phyloP scores from a whole-genome alignment of 331 rosid genomes.

The Pyrus hybrid region DNA sequence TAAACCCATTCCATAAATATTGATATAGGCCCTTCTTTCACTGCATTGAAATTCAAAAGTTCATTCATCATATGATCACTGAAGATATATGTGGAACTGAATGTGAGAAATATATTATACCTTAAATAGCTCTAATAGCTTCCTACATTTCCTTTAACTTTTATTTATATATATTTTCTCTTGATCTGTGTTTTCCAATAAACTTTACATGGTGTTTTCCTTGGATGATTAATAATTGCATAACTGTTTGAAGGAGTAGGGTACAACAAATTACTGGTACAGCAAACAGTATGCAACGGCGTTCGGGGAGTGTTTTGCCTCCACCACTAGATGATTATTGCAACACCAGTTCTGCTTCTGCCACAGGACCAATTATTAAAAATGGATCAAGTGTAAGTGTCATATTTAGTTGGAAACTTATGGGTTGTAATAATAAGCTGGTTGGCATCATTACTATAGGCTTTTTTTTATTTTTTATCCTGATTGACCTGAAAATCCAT shows the following conservation, averaged over 20 bases:
- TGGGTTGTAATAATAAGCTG: not conserved
- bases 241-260: constrained; percentile 59
- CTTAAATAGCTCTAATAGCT: not conserved
- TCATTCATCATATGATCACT: too few species aligned
- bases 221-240: constrained; percentile 25
- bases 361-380: constrained; percentile 51
- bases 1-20: too few species aligned
- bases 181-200: constrained; percentile 9
- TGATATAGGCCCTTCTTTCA: too few species aligned
- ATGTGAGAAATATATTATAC: not conserved
- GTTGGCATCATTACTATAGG: not conserved
- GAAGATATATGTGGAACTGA: not conserved
- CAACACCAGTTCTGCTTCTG: constrained; percentile 32
- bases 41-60: too few species aligned
- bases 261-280: constrained; percentile 85
- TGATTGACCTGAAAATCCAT: too few species aligned
- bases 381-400: constrained; percentile 61
- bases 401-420: not conserved
- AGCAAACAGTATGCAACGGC: constrained; percentile 52
- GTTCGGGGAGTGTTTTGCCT: constrained; percentile 70
- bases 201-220: constrained; percentile 6
- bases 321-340: constrained; percentile 64
- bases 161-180: not conserved
- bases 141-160: not conserved
- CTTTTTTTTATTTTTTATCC: not conserved